Conservation (phyloP, 176 grass and related monocot species). For the Juncus inflexus region DNA sequence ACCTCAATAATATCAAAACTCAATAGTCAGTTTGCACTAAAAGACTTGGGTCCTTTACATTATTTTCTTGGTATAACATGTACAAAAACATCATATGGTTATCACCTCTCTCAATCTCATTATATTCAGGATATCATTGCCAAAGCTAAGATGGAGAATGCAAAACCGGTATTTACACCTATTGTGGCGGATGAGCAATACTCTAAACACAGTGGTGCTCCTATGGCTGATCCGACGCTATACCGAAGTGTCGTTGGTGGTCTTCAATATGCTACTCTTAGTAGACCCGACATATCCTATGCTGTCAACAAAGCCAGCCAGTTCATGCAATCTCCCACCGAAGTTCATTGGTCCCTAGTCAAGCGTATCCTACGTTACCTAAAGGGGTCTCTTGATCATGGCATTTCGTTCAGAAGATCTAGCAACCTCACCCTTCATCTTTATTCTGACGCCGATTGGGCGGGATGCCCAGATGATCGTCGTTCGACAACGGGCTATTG, state of each 20-base stretch:
- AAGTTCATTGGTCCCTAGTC: not conserved
- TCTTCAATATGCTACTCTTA: conserved; percentile 2
- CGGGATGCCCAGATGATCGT: not conserved
- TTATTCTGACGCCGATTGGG: conserved; percentile 6
- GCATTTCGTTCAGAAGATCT: not conserved
- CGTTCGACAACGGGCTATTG: not conserved
- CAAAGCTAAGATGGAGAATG: not conserved
- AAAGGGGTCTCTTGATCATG: not conserved
- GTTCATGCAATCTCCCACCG: not conserved
- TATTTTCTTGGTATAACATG: conserved; percentile 8
- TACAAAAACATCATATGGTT: too few species aligned
- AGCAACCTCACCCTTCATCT: not conserved
- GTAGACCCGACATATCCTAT: not conserved
- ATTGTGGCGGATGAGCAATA: not conserved
- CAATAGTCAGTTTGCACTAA: not conserved
- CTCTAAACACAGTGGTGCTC: not conserved
- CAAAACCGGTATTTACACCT: not conserved
- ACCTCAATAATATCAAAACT: not conserved
- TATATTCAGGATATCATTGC: conserved; percentile 2
- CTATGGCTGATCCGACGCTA: not conserved
- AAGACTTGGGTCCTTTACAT: not conserved
- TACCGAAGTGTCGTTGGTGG: conserved; percentile 12
- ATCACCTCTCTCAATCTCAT: not conserved
- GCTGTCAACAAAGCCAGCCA: not conserved
- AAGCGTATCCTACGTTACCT: conserved; percentile 7